Conservation (phyloP, 257 asterid genomes). For the Euphrasia confusa region DNA sequence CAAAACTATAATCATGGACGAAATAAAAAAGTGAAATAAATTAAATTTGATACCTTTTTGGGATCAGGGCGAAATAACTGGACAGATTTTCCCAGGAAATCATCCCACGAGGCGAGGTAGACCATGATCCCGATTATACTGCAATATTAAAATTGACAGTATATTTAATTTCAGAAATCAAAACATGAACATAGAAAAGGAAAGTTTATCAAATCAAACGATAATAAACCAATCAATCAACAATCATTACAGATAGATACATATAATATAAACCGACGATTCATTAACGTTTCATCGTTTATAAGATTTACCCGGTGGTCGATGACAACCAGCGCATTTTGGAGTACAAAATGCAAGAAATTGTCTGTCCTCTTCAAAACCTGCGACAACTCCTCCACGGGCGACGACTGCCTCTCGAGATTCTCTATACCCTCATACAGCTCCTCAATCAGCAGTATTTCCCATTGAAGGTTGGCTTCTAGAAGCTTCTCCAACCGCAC, state of each 20-base stretch:
- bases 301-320: slow-evolving; percentile 47
- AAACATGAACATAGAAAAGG: too few species aligned
- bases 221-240: too few species aligned
- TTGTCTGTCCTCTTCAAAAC: slow-evolving; percentile 76
- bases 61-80: slow-evolving; percentile 71
- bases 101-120: slow-evolving; percentile 75
- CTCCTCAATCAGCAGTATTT: slow-evolving; percentile 51
- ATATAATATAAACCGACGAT: too few species aligned
- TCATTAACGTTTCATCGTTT: too few species aligned
- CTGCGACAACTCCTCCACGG: slow-evolving; percentile 78
- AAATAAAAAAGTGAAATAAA: background rate
- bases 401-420: slow-evolving; percentile 75
- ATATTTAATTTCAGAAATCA: too few species aligned
- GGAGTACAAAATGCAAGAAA: slow-evolving; percentile 82
- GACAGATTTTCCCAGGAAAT: slow-evolving; percentile 64
- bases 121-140: slow-evolving; percentile 39
- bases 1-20: background rate
- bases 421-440: slow-evolving; percentile 75
- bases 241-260: too few species aligned
- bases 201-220: too few species aligned
- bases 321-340: slow-evolving; percentile 88
- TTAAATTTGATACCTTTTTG: slow-evolving; percentile 36
- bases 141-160: too few species aligned
- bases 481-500: slow-evolving; percentile 62
- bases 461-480: slow-evolving; percentile 55